These are phyloP conservation scores for Rosa hybrid DNA, from an alignment of 331 rosid species.

Conservation along the genomic window DNA sequence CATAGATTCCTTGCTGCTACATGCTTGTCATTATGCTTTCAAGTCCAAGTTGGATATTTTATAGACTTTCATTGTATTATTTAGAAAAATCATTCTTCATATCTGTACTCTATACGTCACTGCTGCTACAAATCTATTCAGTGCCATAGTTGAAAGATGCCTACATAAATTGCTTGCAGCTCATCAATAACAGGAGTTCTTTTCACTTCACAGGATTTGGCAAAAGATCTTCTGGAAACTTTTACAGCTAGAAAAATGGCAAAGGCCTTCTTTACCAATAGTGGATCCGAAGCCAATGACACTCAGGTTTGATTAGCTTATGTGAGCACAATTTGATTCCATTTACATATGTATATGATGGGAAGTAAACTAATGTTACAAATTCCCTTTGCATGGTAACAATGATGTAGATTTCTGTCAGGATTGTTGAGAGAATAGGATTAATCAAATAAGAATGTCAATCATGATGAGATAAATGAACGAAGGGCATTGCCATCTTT, in stretches of 20 bases:
- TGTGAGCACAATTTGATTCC: conserved; percentile 23
- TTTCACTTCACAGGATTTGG: conserved; percentile 67
- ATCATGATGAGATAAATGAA: neutral
- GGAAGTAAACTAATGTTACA: neutral
- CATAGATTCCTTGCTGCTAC: conserved; percentile 2
- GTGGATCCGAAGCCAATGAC: conserved; percentile 98
- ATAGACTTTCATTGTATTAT: neutral
- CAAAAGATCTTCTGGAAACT: conserved; percentile 69
- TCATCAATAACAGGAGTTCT: conserved; percentile 15
- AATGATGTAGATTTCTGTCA: neutral
- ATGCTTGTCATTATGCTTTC: neutral
- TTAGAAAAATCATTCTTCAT: neutral
- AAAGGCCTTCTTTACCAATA: conserved; percentile 81
- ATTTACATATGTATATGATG: neutral
- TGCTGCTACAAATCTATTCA: neutral
- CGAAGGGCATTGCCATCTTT: neutral
- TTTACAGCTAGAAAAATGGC: conserved; percentile 87
- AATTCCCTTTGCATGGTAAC: neutral
- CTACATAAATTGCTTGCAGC: conserved; percentile 6
- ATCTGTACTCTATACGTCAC: neutral
- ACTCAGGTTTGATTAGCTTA: conserved; percentile 65
- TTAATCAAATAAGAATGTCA: neutral
- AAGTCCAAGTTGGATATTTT: neutral
- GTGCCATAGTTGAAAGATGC: conserved; percentile 8
- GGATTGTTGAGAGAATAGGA: neutral